A percentile compares a stretch with the other conserved stretches of the same genome.
Conservation (phyloP, 352 stramenopile genomes). For the Phytophthora megakarya region DNA sequence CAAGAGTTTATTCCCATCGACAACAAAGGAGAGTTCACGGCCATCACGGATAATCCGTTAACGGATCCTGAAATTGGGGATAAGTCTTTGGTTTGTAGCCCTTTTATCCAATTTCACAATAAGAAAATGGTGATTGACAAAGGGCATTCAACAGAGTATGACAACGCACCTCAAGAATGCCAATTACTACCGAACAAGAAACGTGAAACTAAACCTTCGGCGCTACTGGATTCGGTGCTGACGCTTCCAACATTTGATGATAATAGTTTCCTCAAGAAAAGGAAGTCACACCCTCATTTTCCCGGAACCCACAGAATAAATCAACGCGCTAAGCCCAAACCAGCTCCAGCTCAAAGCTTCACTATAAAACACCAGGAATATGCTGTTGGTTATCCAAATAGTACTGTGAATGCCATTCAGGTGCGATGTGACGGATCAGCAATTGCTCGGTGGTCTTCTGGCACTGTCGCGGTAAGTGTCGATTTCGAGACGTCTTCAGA, state of each 20-base stretch:
- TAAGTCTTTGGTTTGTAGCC: neutral
- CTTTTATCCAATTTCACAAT: neutral
- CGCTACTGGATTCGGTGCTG: constrained; percentile 56
- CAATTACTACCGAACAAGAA: neutral
- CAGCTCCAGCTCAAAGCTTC: neutral
- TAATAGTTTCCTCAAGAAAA: constrained; percentile 49
- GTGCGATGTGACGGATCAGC: constrained; percentile 68
- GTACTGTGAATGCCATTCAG: constrained; percentile 52
- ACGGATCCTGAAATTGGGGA: neutral
- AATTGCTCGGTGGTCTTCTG: constrained; percentile 69
- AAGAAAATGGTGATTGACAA: neutral
- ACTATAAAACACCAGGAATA: constrained; percentile 39
- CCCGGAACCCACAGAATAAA: constrained; percentile 23
- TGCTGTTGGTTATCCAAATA: constrained; percentile 49
- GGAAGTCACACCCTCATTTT: constrained; percentile 21
- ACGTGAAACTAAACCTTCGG: constrained; percentile 22
- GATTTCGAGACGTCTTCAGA: constrained; percentile 50
- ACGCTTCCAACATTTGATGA: constrained; percentile 54
- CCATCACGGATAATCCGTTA: neutral
- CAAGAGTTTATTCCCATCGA: constrained; percentile 70
- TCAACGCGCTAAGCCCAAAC: neutral
- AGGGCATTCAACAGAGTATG: neutral
- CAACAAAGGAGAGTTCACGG: neutral
- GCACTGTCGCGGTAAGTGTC: constrained; percentile 67
- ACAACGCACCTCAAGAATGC: neutral